Percentiles rank a stretch among this genome's conserved stretches.
Conservation (phyloP, 177 flowering plant genomes). For the Vitis hybrid region DNA sequence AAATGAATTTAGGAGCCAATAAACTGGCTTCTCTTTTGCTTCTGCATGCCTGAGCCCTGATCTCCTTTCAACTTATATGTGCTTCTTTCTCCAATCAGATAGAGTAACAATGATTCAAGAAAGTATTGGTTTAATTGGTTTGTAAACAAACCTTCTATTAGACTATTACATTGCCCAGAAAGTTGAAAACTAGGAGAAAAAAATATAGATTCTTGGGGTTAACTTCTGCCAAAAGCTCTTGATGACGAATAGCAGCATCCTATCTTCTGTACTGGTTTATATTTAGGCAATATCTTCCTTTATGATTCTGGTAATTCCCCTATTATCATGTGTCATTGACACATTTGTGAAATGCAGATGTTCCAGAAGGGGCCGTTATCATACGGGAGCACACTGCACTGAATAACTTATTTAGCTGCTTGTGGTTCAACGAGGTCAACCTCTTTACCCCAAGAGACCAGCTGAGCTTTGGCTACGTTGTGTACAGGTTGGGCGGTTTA, state of each 20-base stretch:
- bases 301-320: not conserved
- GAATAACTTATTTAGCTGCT: slow-evolving; percentile 83
- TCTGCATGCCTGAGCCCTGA: no score
- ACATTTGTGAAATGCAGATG: slow-evolving; percentile 57
- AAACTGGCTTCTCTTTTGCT: no score
- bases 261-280: not conserved
- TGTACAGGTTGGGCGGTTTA: slow-evolving; percentile 61
- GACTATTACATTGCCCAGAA: not conserved
- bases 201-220: not conserved
- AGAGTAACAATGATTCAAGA: not conserved
- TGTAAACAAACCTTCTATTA: not conserved
- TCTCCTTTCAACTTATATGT: no score
- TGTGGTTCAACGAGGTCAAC: slow-evolving; percentile 98
- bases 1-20: no score
- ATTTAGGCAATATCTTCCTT: not conserved
- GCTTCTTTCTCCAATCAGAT: no score
- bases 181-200: not conserved
- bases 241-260: not conserved
- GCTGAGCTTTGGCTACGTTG: slow-evolving; percentile 92
- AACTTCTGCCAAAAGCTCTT: not conserved
- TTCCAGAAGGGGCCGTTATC: slow-evolving; percentile 98
- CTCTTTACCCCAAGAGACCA: slow-evolving; percentile 97
- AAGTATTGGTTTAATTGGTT: not conserved
- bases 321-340: slow-evolving; percentile 1
- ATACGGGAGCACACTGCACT: slow-evolving; percentile 85